Evolutionary conservation across 2,329 filamentous ascomycete genomes (phyloP).

Genomic region (Epichloe hybrida): DNA sequence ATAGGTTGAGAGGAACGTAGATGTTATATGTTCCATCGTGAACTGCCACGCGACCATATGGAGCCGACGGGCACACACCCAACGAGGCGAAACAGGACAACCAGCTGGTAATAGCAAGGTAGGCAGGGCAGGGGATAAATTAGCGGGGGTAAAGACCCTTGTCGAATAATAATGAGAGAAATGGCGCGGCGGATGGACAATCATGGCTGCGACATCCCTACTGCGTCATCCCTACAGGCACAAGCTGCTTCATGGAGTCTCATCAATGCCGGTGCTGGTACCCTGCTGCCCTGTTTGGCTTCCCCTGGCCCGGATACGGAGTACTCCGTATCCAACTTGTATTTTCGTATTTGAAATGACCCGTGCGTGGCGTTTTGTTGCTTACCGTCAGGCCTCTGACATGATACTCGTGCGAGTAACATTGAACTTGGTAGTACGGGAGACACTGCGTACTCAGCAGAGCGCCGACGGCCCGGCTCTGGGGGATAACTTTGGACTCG

Average conservation of each 20-base stretch:
- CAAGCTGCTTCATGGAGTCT: background rate
- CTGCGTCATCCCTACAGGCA: background rate
- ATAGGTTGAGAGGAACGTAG: background rate
- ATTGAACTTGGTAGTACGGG: too few species aligned
- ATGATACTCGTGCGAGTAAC: too few species aligned
- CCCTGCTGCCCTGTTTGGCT: background rate
- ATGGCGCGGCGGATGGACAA: background rate
- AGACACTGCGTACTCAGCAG: too few species aligned
- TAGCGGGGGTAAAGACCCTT: background rate
- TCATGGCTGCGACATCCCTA: background rate
- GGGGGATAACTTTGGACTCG: too few species aligned
- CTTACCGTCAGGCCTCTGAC: too few species aligned
- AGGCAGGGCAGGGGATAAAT: background rate
- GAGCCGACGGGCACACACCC: background rate
- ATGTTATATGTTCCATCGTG: slow-evolving; percentile 5
- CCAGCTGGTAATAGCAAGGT: background rate
- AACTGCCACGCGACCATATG: background rate
- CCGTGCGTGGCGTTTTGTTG: too few species aligned
- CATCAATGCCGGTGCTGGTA: background rate
- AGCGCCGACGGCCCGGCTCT: too few species aligned
- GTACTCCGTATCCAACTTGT: too few species aligned
- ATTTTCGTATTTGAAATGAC: too few species aligned
- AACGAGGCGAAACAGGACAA: background rate
- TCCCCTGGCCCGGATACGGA: too few species aligned
- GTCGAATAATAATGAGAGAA: background rate